Evolutionary conservation across 108 stramenopile species (phyloP).

Genomic region (Skeletonema potamos): DNA sequence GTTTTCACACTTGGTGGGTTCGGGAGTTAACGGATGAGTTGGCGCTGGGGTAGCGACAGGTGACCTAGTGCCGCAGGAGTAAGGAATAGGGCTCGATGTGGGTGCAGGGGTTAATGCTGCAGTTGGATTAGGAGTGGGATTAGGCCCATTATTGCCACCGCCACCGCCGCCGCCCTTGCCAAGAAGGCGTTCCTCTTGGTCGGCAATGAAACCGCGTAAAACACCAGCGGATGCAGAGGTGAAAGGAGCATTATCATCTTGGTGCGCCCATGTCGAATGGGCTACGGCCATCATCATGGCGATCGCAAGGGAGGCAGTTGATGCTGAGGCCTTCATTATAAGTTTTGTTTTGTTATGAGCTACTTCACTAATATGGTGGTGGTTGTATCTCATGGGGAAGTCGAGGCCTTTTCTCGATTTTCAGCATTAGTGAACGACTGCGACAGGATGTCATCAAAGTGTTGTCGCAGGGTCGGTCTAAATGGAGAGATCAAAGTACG

Average conservation of each 20-base stretch:
- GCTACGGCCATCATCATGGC: neutral
- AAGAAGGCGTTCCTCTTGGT: neutral
- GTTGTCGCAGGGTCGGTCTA: too few species aligned
- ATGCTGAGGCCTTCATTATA: neutral
- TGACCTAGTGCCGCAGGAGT: neutral
- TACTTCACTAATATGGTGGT: too few species aligned
- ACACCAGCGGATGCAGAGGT: neutral
- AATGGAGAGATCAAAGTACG: too few species aligned
- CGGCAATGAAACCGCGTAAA: neutral
- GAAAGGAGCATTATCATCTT: neutral
- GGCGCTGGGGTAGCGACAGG: neutral
- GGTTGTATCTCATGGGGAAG: too few species aligned
- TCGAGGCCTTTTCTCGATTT: too few species aligned
- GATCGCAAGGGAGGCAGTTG: neutral
- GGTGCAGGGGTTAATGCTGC: neutral
- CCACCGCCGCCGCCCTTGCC: neutral
- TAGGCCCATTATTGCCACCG: neutral
- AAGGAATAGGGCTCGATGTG: neutral
- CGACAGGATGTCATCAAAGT: too few species aligned
- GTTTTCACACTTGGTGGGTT: neutral
- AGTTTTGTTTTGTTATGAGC: neutral
- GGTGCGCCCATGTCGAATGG: neutral
- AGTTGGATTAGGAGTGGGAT: neutral
- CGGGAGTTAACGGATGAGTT: neutral
- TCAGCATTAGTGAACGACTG: too few species aligned